Base-by-base conservation (phyloP, 805 yeast genomes). In the Groenewaldozyma salmanticensis region DNA sequence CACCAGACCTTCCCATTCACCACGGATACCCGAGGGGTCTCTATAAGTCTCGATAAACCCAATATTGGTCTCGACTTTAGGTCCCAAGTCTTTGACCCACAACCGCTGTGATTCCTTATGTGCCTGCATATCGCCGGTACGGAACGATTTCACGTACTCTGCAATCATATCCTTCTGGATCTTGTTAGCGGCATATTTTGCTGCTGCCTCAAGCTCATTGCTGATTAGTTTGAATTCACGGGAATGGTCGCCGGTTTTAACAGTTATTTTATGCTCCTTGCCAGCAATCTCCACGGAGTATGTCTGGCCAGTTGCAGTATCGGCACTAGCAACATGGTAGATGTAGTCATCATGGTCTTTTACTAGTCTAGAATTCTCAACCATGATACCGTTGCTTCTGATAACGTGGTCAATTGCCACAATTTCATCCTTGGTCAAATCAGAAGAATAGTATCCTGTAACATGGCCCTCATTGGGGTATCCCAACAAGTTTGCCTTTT, bases 1-100 rank as follows among this genome's bases (percentile, higher is more conserved):
- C 27, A 86, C 92, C 37, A 86, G 65, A 21, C 94, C 85, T 64
- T 86, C 95, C 90, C 92, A 86, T 61, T 86, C 96, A 45, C 95
- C 96, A 55, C 87, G 74, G 36, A 85, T 84, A 36, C 95, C 95
- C 24, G 88, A 74, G 13, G 95, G 94, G 58, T 85, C 96, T 61
- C 96, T 72, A 64, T 86, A 86, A 21, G 95, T 86, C 65, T 86
- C 96, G 52, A 86, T 86, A 59, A 86, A 86, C 0, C 96, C 96
- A 52, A 86, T 75, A 58, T 86, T 85, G 35, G 90, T 77, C 62
- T 79, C 86, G 31, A 79, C 79, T 11, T 66, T 66, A 9, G 96
- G 96, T 1, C 84, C 80, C 39, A 81, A 61, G 59, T 86, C 95
- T 57, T 82, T 82, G 44, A 86, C 94, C 95, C 96, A 86, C 44